Evolutionary conservation across 2,329 filamentous ascomycete genomes (phyloP).

Genomic region (Blastomyces parvus): DNA sequence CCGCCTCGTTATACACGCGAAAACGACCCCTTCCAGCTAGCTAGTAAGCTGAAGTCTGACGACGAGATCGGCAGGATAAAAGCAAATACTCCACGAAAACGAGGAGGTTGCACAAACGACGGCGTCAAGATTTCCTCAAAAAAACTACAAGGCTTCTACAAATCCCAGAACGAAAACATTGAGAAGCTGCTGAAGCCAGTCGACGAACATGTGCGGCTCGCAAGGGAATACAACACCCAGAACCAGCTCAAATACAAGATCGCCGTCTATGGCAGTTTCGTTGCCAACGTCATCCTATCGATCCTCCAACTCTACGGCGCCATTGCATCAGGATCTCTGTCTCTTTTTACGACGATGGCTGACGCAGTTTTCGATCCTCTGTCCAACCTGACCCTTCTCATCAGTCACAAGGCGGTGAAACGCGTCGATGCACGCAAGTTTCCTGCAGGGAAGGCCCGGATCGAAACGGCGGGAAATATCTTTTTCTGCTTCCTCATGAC

Average conservation of each 20-base stretch:
- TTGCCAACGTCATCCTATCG: slow-evolving; percentile 70
- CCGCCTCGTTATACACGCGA: slow-evolving; percentile 51
- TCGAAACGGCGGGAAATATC: slow-evolving; percentile 94
- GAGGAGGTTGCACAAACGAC: slow-evolving; percentile 36
- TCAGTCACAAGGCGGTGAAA: slow-evolving; percentile 79
- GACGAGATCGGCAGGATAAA: slow-evolving; percentile 63
- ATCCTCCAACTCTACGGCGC: slow-evolving; percentile 82
- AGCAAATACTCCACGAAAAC: slow-evolving; percentile 71
- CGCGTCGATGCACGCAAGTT: slow-evolving; percentile 78
- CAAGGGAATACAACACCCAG: slow-evolving; percentile 67
- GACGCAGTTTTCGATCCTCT: slow-evolving; percentile 89
- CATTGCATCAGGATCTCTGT: slow-evolving; percentile 76
- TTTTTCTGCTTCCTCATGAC: slow-evolving; percentile 96
- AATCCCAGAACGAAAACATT: slow-evolving; percentile 86
- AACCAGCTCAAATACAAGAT: slow-evolving; percentile 60
- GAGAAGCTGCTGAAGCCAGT: slow-evolving; percentile 84
- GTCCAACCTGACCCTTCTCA: slow-evolving; percentile 76
- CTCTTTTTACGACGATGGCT: slow-evolving; percentile 94
- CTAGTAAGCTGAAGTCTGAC: slow-evolving; percentile 64
- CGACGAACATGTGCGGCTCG: slow-evolving; percentile 76
- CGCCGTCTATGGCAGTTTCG: slow-evolving; percentile 58
- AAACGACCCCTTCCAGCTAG: slow-evolving; percentile 74
- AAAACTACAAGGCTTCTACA: slow-evolving; percentile 72
- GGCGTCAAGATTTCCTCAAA: slow-evolving; percentile 27
- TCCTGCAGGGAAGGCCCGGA: slow-evolving; percentile 82